Conservation (phyloP, 805 yeast species). For the Spathaspora sp. region DNA sequence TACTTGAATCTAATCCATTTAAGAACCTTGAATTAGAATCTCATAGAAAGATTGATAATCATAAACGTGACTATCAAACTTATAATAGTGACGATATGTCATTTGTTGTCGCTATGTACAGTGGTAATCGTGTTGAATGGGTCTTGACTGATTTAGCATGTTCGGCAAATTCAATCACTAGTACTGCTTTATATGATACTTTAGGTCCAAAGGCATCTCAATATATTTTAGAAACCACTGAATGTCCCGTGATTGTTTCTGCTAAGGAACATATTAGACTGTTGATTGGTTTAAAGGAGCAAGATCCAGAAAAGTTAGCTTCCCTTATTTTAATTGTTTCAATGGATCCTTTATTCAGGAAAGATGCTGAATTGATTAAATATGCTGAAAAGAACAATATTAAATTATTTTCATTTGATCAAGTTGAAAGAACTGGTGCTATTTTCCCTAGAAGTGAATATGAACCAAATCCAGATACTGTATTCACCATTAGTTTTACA, state of each 20-base stretch:
- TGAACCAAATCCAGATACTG: constrained; percentile 48
- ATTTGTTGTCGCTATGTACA: constrained; percentile 54
- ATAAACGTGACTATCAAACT: constrained; percentile 19
- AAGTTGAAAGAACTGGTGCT: constrained; percentile 29
- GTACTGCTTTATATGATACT: constrained; percentile 29
- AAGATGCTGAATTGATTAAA: constrained; percentile 21
- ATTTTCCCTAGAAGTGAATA: constrained; percentile 22
- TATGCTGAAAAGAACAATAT: constrained; percentile 15
- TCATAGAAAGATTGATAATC: constrained; percentile 26
- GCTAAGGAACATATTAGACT: constrained; percentile 27
- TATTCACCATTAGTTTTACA: constrained; percentile 64
- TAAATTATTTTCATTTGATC: constrained; percentile 25
- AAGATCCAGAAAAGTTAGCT: constrained; percentile 19
- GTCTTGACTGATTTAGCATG: constrained; percentile 68
- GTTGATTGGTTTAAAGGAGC: constrained; percentile 26
- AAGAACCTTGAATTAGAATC: constrained; percentile 17
- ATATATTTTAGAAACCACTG: constrained; percentile 58
- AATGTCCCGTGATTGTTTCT: constrained; percentile 49
- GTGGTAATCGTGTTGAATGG: constrained; percentile 70
- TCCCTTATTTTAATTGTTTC: constrained; percentile 30
- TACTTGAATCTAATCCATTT: constrained; percentile 29
- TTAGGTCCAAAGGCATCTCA: constrained; percentile 55
- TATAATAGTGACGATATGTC: constrained; percentile 21
- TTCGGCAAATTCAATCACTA: constrained; percentile 40
- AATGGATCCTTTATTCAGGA: constrained; percentile 35